Percentiles rank a stretch among this genome's conserved stretches.
Evolutionary conservation across 768 basidiomycete species (phyloP).

Genomic region (Amanita rubescens): DNA sequence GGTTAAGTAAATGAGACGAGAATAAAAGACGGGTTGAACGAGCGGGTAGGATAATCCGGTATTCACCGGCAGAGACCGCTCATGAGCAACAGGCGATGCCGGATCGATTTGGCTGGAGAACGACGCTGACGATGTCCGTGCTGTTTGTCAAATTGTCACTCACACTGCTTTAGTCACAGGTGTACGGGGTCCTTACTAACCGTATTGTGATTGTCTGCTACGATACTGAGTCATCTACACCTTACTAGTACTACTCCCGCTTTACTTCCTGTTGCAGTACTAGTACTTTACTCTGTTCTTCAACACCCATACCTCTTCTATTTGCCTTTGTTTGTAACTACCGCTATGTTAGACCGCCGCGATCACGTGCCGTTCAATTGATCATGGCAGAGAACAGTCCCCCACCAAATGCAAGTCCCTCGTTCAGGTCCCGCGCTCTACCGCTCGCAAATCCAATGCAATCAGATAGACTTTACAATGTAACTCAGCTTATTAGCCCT

Average conservation of each 20-base stretch:
- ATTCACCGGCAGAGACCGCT: neutral
- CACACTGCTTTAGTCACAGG: neutral
- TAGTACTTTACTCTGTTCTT: neutral
- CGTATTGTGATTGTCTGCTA: too few species aligned
- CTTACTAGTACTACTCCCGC: neutral
- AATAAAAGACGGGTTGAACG: neutral
- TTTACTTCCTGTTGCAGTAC: neutral
- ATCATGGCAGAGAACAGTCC: constrained; percentile 12
- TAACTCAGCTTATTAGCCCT: constrained; percentile 43
- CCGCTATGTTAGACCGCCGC: neutral
- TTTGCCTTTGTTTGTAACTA: neutral
- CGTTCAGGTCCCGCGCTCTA: neutral
- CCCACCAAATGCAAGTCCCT: neutral
- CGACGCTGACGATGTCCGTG: neutral
- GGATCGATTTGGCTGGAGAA: neutral
- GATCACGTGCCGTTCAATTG: constrained; percentile 13
- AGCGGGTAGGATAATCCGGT: neutral
- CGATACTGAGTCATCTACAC: too few species aligned
- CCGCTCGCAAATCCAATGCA: constrained; percentile 13
- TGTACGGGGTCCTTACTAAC: neutral
- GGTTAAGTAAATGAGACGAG: neutral
- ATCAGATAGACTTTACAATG: constrained; percentile 14
- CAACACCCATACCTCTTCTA: neutral
- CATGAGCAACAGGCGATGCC: neutral
- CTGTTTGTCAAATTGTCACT: neutral